Evolutionary conservation across 1,284 basidiomycete species (phyloP).

Genomic region (Ceratobasidium sp.): DNA sequence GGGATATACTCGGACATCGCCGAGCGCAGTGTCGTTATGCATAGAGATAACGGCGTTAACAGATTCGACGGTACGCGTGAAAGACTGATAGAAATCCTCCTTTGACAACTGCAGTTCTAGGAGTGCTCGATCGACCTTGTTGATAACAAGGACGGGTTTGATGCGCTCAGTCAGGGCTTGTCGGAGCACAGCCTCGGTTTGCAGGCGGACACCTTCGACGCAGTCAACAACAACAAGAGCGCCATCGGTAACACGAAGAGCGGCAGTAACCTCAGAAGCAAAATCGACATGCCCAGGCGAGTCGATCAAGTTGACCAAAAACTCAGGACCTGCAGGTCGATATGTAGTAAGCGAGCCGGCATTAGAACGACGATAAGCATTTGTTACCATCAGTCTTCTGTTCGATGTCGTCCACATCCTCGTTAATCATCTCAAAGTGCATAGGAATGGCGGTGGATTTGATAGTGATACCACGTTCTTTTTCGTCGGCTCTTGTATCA

Average conservation of each 20-base stretch:
- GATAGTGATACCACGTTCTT: slow-evolving; percentile 99
- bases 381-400: slow-evolving; percentile 90
- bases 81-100: slow-evolving; percentile 97
- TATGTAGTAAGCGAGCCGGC: slow-evolving; percentile 50
- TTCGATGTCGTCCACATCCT: slow-evolving; percentile 86
- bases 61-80: slow-evolving; percentile 98
- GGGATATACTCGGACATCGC: slow-evolving; percentile 87
- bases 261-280: slow-evolving; percentile 92
- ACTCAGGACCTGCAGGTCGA: slow-evolving; percentile 80
- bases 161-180: slow-evolving; percentile 90
- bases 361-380: slow-evolving; percentile 48
- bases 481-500: slow-evolving; percentile 98
- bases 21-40: slow-evolving; percentile 71
- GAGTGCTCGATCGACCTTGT: slow-evolving; percentile 98
- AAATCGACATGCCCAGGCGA: slow-evolving; percentile 99
- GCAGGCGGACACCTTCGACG: slow-evolving; percentile 94
- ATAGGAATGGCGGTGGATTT: slow-evolving; percentile 99
- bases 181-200: slow-evolving; percentile 86
- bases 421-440: slow-evolving; percentile 98
- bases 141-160: slow-evolving; percentile 93
- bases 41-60: slow-evolving; percentile 70
- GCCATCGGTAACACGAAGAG: slow-evolving; percentile 92
- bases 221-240: slow-evolving; percentile 95
- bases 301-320: slow-evolving; percentile 96
- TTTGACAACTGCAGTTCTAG: slow-evolving; percentile 97